These are phyloP conservation scores for Theobroma grandiflorum DNA, from an alignment of 441 rosid species.

Conservation along the genomic window DNA sequence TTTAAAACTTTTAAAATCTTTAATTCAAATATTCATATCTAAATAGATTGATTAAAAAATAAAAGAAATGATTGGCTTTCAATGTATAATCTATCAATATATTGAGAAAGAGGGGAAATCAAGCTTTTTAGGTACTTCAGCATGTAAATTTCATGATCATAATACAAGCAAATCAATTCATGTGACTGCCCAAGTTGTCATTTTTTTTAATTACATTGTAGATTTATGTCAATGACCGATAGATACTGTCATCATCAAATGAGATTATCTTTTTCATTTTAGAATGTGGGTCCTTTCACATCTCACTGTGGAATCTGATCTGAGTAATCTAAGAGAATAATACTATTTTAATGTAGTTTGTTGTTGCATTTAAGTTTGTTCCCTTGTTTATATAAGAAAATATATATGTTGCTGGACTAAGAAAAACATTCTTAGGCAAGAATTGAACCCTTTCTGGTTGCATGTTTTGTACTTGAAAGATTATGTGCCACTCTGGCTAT, in stretches of 20 bases:
- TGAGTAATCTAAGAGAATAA: neutral
- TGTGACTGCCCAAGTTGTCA: neutral
- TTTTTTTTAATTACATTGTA: neutral
- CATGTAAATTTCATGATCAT: neutral
- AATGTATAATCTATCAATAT: neutral
- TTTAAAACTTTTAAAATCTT: too few species aligned
- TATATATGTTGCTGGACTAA: neutral
- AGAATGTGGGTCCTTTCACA: constrained; percentile 1
- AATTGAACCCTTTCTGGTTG: neutral
- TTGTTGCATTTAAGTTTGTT: constrained; percentile 10
- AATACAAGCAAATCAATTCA: neutral
- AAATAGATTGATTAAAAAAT: too few species aligned
- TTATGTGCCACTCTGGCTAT: neutral
- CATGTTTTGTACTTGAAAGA: neutral
- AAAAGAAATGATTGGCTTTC: neutral
- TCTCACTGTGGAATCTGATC: neutral
- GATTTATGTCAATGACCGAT: neutral
- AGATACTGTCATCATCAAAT: neutral
- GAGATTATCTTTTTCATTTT: neutral
- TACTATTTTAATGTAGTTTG: constrained; percentile 13
- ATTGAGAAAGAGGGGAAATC: neutral
- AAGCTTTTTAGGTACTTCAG: neutral
- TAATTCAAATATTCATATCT: too few species aligned
- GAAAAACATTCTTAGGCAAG: neutral
- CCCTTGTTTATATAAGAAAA: neutral